Percentiles rank a stretch among this genome's conserved stretches.
Conservation (phyloP, 2,329 filamentous ascomycete genomes). For the Sporothrix schenckii region DNA sequence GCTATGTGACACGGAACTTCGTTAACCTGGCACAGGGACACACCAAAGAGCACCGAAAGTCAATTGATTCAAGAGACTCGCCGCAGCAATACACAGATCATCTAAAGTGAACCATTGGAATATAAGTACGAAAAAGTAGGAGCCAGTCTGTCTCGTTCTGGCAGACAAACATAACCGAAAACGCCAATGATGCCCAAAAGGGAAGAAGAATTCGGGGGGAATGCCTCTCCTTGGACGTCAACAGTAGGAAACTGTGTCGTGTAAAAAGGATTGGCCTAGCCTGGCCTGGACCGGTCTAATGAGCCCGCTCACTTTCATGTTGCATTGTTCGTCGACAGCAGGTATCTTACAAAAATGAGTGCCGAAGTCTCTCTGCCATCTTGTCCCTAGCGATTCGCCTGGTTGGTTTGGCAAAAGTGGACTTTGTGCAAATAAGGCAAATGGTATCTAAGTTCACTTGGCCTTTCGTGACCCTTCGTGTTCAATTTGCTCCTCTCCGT, state of each 20-base stretch:
- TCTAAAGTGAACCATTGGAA: neutral
- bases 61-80: constrained; percentile 16
- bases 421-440: neutral
- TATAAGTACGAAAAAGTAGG: neutral
- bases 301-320: constrained; percentile 3
- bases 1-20: neutral
- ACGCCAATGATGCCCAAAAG: neutral
- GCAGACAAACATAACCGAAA: neutral
- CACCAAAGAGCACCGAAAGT: neutral
- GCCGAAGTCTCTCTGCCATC: neutral
- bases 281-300: neutral
- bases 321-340: constrained; percentile 5
- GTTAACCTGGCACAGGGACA: neutral
- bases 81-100: neutral
- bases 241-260: neutral
- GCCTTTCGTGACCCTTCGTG: neutral
- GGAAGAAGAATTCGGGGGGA: neutral
- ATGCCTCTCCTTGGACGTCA: neutral
- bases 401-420: neutral
- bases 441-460: neutral
- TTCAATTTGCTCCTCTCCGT: neutral
- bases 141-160: neutral
- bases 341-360: constrained; percentile 4
- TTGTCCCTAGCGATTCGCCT: constrained; percentile 13
- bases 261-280: constrained; percentile 1